These are phyloP conservation scores for Novymonas esmeraldas DNA, from an alignment of 208 protist genomes.

Conservation along the genomic window DNA sequence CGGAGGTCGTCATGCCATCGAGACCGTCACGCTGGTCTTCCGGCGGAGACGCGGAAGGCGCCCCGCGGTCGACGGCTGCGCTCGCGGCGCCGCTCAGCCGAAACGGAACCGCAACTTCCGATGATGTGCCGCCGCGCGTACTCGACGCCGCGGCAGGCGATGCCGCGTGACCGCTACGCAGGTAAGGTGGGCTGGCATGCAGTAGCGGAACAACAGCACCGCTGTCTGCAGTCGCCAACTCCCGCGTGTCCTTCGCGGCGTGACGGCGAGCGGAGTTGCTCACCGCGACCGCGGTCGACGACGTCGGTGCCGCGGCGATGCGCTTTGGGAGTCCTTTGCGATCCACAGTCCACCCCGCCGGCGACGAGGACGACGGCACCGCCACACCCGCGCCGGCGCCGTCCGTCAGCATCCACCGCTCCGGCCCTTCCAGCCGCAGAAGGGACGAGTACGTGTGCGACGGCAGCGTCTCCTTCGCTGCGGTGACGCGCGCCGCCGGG, in stretches of 20 bases:
- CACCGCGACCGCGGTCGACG: too few relatives aligned
- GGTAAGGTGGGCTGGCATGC: constrained; percentile 7
- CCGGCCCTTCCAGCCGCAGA: constrained; percentile 51
- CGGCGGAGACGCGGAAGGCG: neutral
- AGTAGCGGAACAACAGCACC: constrained; percentile 11
- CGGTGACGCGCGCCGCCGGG: neutral
- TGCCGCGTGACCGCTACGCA: neutral
- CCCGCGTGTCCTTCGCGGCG: too few relatives aligned
- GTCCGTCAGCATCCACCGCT: constrained; percentile 52
- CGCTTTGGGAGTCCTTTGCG: constrained; percentile 26
- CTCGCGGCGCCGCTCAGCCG: neutral
- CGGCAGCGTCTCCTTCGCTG: neutral
- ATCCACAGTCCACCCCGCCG: constrained; percentile 10
- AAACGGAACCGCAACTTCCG: neutral
- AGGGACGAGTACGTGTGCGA: constrained; percentile 36
- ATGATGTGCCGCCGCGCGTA: neutral
- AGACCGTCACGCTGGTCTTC: neutral
- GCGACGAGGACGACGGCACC: neutral
- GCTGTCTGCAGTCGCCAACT: too few relatives aligned
- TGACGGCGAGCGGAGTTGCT: too few relatives aligned
- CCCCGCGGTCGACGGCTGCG: neutral
- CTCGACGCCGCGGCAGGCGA: neutral
- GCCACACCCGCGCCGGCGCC: neutral
- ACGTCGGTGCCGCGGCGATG: neutral
- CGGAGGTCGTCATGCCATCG: neutral